These are phyloP conservation scores for Pichia sp. DNA, from an alignment of 1,139 yeast species.

Conservation along the genomic window DNA sequence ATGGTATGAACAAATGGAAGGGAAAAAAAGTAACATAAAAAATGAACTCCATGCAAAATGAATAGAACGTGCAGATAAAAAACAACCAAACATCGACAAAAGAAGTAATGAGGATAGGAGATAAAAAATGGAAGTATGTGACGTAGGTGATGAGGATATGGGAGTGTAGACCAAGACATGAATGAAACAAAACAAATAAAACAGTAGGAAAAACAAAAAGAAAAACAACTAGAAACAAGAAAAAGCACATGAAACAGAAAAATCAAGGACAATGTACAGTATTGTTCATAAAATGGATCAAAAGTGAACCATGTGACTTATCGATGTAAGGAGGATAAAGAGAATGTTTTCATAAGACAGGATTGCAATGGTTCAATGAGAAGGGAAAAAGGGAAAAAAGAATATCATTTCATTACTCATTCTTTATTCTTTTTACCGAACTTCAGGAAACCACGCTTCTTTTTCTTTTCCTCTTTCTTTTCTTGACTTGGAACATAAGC, in stretches of 20 bases:
- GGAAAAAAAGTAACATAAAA: neutral
- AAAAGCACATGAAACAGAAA: neutral
- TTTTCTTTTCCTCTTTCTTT: conserved; percentile 22
- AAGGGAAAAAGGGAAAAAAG: neutral
- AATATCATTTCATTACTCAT: neutral
- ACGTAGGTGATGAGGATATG: neutral
- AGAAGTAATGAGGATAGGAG: neutral
- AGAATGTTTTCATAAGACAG: neutral
- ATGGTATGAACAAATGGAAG: neutral
- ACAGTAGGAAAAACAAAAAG: neutral
- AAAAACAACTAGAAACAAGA: neutral
- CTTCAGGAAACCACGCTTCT: conserved; percentile 24
- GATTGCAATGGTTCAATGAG: neutral
- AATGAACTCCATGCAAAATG: neutral
- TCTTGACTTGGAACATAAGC: conserved; percentile 21
- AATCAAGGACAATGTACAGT: neutral
- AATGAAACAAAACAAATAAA: neutral
- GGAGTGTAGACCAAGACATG: neutral
- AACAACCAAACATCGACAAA: neutral
- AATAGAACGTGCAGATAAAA: neutral
- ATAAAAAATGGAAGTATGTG: neutral
- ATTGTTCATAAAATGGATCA: neutral
- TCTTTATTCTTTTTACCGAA: conserved; percentile 20
- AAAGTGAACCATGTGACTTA: neutral
- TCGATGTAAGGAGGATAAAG: neutral